Evolutionary conservation across 2,329 filamentous ascomycete genomes (phyloP).

Genomic region (Cercospora zeina): DNA sequence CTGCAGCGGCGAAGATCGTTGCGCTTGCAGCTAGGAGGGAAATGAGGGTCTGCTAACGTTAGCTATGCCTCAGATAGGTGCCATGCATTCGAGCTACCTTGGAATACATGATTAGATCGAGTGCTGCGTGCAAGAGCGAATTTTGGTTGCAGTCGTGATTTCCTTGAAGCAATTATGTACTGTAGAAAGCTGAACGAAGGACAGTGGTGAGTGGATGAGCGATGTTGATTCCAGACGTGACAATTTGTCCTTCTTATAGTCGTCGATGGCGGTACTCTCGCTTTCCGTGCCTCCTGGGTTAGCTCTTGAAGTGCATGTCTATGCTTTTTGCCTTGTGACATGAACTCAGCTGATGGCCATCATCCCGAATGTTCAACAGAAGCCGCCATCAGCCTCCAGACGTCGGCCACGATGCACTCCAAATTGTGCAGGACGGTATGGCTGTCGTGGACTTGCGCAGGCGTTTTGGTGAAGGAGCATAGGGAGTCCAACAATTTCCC

Average conservation of each 20-base stretch:
- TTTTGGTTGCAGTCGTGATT: not conserved
- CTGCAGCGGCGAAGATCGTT: conserved; percentile 11
- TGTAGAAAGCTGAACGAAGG: not conserved
- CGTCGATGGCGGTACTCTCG: not conserved
- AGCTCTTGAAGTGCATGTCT: not conserved
- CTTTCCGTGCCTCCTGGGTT: not conserved
- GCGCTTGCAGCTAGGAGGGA: conserved; percentile 16
- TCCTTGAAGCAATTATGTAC: not conserved
- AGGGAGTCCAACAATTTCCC: not conserved
- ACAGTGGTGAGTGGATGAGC: not conserved
- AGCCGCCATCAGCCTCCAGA: not conserved
- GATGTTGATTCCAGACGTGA: not conserved
- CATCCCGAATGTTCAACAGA: not conserved
- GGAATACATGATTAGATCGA: conserved; percentile 8
- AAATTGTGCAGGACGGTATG: not conserved
- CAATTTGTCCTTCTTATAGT: not conserved
- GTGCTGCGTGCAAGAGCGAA: not conserved
- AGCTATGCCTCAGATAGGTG: not conserved
- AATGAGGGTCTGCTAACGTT: conserved; percentile 13
- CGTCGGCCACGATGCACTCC: not conserved
- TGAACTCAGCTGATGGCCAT: not conserved
- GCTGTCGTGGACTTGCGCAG: not conserved
- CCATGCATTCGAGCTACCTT: not conserved
- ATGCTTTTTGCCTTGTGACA: not conserved
- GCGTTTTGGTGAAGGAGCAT: not conserved